phyloP scores from a whole-genome alignment of 768 basidiomycete genomes.

The Amanita rubescens region DNA sequence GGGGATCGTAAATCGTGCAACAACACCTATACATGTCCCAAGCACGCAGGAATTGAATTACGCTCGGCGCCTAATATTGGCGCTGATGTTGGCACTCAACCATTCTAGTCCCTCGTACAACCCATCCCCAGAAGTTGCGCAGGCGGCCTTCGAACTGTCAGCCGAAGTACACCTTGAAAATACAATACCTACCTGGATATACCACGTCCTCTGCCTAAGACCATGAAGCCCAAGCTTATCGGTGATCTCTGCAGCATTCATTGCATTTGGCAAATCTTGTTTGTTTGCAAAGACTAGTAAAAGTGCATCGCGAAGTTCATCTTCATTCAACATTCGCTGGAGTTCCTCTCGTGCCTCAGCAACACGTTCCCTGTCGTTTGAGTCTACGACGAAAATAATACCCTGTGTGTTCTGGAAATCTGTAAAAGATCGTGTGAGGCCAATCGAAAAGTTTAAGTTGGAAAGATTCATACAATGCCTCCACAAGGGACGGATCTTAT shows the following conservation, averaged over 20 bases:
- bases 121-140: conserved; percentile 97
- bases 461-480: conserved; percentile 83
- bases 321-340: conserved; percentile 99
- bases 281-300: conserved; percentile 99
- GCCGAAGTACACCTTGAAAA: conserved; percentile 9
- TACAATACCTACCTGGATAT: conserved; percentile 69
- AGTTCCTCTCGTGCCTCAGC: conserved; percentile 98
- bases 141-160: conserved; percentile 65
- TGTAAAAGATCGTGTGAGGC: conserved; percentile 26
- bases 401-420: conserved; percentile 99
- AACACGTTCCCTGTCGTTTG: conserved; percentile 99
- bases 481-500: conserved; percentile 99
- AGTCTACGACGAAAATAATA: conserved; percentile 99
- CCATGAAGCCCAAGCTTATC: conserved; percentile 99
- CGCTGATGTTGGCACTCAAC: conserved; percentile 86
- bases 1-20: conserved; percentile 48
- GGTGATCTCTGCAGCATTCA: conserved; percentile 99
- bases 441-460: conserved; percentile 13
- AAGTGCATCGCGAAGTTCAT: conserved; percentile 97
- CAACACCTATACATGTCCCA: conserved; percentile 45
- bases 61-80: conserved; percentile 81
- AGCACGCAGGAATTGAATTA: conserved; percentile 36
- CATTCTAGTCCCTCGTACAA: conserved; percentile 98
- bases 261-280: conserved; percentile 99
- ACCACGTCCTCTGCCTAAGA: conserved; percentile 96